Base-by-base conservation (phyloP, 2,329 filamentous ascomycete genomes). In the Scytalidium lignicola region DNA sequence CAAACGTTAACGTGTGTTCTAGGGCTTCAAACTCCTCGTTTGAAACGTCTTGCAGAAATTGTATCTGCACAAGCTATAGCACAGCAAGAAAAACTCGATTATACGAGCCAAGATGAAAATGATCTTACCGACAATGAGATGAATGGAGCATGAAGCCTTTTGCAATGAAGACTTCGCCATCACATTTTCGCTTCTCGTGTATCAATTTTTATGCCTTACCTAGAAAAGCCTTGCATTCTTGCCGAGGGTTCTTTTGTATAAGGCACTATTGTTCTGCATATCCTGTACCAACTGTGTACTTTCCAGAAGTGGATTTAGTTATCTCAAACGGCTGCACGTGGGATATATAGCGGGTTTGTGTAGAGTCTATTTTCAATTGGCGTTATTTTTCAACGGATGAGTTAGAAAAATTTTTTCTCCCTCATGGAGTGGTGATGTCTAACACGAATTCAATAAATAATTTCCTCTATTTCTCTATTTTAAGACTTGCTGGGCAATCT, bases 31-130 rank as follows among this genome's bases (percentile, higher is more conserved):
- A 96, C 91, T 51, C 92, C 92, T 43, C 83, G 92, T 54, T 73
- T 99, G 54, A 97, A 97, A 77, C 86, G 93, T 53, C 78, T 99
- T 47, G 93, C 93, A n/a, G 93, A 99, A 72, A 97, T 99, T 57
- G 93, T 99, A 43, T 95, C 90, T 32, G 88, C 90, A 26, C 93
- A 99, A 71, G 93, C 93, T 26, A 92, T 97, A 63, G 90, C 91
- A 50, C 92, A 97, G 69, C 90, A 95, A 70, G 90, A 95, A 71
- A 92, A 89, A 72, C 71, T 87, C 53, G 87, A 90, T 44, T 82
- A 73, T 53, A 65, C 63, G 17, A 65, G 58, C 51, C 57, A 60
- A 47, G 55, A 78, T 52, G 75, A 82, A 44, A 72, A 72, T 47
- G 74, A 76, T 43, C 72, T 74, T 26, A 58, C 56, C n/a, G 62